Percentiles rank a stretch among this genome's conserved stretches.
Evolutionary conservation across 345 rosid species (phyloP).

Genomic region (Excoecaria cochinchinensis): DNA sequence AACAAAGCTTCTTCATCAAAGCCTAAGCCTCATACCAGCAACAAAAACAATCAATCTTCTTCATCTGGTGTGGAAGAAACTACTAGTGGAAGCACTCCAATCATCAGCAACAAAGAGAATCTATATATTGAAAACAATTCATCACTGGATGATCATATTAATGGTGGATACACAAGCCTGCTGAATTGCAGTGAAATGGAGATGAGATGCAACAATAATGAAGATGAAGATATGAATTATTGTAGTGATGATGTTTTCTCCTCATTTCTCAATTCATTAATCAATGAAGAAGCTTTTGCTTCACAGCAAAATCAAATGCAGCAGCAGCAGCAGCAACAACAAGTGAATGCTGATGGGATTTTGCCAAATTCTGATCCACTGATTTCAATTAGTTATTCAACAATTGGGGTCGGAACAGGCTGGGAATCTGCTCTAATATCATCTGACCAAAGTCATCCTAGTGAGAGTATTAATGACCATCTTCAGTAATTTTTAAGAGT

Average conservation of each 20-base stretch:
- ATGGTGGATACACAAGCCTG: constrained; percentile 15
- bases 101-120: constrained; percentile 23
- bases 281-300: constrained; percentile 24
- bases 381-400: background rate
- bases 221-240: constrained; percentile 26
- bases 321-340: constrained; percentile 8
- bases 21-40: background rate
- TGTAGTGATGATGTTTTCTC: constrained; percentile 25
- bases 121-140: constrained; percentile 1
- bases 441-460: constrained; percentile 4
- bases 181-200: constrained; percentile 11
- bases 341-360: background rate
- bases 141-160: background rate
- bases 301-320: constrained; percentile 14
- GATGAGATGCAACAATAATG: constrained; percentile 8
- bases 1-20: constrained; percentile 24
- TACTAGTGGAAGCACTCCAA: constrained; percentile 10
- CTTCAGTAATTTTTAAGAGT: background rate
- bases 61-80: constrained; percentile 30
- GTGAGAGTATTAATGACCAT: background rate
- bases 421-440: constrained; percentile 24
- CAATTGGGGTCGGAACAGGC: background rate
- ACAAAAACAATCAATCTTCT: background rate
- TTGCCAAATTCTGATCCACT: constrained; percentile 9
- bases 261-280: constrained; percentile 29